phyloP scores from a whole-genome alignment of 805 yeast genomes.

The Saccharomycopsis sp. region DNA sequence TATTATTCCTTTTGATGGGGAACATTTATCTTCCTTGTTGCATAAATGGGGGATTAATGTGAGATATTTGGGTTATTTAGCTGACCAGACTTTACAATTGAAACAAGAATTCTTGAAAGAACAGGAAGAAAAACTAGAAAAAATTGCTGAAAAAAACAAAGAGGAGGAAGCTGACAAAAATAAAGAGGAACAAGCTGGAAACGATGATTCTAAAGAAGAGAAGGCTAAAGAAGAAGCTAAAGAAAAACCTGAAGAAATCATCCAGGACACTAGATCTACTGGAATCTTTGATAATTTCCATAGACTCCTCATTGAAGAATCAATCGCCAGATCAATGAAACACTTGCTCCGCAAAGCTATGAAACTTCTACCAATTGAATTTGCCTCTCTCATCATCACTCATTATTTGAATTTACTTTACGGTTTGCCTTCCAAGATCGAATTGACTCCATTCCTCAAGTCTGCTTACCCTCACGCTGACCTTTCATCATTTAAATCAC shows the following conservation, averaged over 20 bases:
- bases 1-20: conserved; percentile 74
- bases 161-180: conserved; percentile 28
- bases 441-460: conserved; percentile 35
- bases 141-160: conserved; percentile 29
- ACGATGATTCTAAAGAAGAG: conserved; percentile 24
- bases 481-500: conserved; percentile 35
- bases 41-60: conserved; percentile 83
- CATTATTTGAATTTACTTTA: conserved; percentile 68
- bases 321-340: conserved; percentile 74
- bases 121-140: conserved; percentile 23
- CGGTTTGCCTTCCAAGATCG: conserved; percentile 41
- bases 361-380: conserved; percentile 39
- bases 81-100: conserved; percentile 29
- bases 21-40: conserved; percentile 56
- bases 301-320: conserved; percentile 38
- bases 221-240: conserved; percentile 24
- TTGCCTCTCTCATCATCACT: conserved; percentile 54
- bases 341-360: conserved; percentile 55
- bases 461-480: conserved; percentile 37
- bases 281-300: conserved; percentile 21
- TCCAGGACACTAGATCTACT: conserved; percentile 12
- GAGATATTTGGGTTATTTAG: conserved; percentile 74
- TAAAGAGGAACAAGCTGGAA: conserved; percentile 26
- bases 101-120: conserved; percentile 11
- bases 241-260: conserved; percentile 15